Base-by-base conservation (phyloP, 2,329 filamentous ascomycete species). In the Cladophialophora chaetospira region DNA sequence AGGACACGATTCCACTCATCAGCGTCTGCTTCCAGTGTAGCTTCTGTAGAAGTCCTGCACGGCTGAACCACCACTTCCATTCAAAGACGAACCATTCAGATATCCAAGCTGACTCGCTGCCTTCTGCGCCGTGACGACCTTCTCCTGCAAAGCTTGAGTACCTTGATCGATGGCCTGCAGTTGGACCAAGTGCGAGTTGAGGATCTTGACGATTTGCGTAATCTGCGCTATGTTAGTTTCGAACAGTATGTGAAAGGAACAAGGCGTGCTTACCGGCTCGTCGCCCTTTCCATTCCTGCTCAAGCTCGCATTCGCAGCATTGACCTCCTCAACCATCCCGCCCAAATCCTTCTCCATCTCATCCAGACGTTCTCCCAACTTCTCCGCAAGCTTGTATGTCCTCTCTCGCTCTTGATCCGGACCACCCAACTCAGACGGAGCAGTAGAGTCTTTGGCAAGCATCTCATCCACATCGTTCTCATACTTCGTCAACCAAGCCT, bases 321-420 rank as follows among this genome's bases (percentile, higher is more conserved):
- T 99, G 71, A 99, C 96, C 74, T 97, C 94, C 70, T 96, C 92
- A 66, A 99, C 96, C 91, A 99, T 97, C 75, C 91, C 93, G 45
- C 85, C 86, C 62, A 99, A 79, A 70, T 96, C 91, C 70, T 91
- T 89, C 69, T 91, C 91, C 85, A 97, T 95, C 66, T 96, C 91
- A 56, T 96, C 92, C 63, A 99, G 79, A 63, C 90, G 86, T 70
- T 96, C 90, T 9, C 91, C 91, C 63, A 97, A 82, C 73, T 91
- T 94, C 79, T 99, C 94, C 1, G 94, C 94, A 50, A 95, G 79
- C 80, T 96, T 95, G 78, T 97, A 86, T 64, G 93, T 97, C 71
- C 88, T 84, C 80, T 99, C 94, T 45, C 94, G 86, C 77, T 99
- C 94, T 73, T 95, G 91, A 70, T 99, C 95, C 3, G 93, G 91